Evolutionary conservation across 1,284 basidiomycete species (phyloP).

Genomic region (Hypsizygus ulmarius): DNA sequence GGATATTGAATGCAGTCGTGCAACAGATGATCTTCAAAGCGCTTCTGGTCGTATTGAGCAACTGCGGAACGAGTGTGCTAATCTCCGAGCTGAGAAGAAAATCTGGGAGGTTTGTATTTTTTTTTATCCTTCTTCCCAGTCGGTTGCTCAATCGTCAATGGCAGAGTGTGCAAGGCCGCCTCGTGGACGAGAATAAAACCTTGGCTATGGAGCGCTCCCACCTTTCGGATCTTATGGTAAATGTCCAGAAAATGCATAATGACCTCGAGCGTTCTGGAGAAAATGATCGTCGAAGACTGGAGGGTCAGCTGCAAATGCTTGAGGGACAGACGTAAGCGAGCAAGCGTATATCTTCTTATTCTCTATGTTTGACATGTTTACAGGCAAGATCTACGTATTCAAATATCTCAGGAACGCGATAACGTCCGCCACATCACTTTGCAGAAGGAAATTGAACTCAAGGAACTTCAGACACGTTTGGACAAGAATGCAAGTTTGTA

Average conservation of each 20-base stretch:
- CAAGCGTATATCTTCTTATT: slow-evolving; percentile 1
- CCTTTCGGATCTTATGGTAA: slow-evolving; percentile 82
- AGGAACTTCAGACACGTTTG: slow-evolving; percentile 71
- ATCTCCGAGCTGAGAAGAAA: slow-evolving; percentile 87
- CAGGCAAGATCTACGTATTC: slow-evolving; percentile 72
- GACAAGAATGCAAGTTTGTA: slow-evolving; percentile 66
- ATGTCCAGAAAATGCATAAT: slow-evolving; percentile 85
- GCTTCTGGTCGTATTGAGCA: slow-evolving; percentile 64
- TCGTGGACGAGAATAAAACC: slow-evolving; percentile 83
- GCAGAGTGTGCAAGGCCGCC: slow-evolving; percentile 71
- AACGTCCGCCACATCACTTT: slow-evolving; percentile 67
- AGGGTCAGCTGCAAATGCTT: slow-evolving; percentile 76
- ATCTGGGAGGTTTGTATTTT: slow-evolving; percentile 75
- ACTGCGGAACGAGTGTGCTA: slow-evolving; percentile 80
- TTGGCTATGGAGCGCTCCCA: slow-evolving; percentile 80
- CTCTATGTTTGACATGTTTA: slow-evolving; percentile 2
- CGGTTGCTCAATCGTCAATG: slow-evolving; percentile 9
- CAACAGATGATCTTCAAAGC: slow-evolving; percentile 60
- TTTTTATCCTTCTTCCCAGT: not conserved
- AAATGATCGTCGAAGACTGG: slow-evolving; percentile 77
- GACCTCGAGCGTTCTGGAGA: slow-evolving; percentile 82
- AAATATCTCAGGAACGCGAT: slow-evolving; percentile 81
- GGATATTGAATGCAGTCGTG: slow-evolving; percentile 64
- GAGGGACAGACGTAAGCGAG: slow-evolving; percentile 71
- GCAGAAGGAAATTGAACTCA: slow-evolving; percentile 79